A percentile compares a stretch with the other conserved stretches of the same genome.
phyloP scores from a whole-genome alignment of 441 rosid species.

The Brassica hybrid region DNA sequence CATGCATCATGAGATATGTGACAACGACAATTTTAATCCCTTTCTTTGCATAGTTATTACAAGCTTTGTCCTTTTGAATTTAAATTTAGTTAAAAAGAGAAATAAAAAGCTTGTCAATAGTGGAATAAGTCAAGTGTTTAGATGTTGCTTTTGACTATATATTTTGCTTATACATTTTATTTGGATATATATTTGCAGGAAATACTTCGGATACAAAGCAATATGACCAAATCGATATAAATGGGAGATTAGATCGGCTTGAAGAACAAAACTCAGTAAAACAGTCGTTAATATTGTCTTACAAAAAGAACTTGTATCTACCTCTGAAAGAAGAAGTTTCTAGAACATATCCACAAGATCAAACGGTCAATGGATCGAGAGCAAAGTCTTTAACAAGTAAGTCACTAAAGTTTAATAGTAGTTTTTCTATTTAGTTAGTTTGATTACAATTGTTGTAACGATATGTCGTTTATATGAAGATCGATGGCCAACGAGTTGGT shows the following conservation, averaged over 20 bases:
- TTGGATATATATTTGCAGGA: slow-evolving; percentile 48
- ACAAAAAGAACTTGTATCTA: slow-evolving; percentile 65
- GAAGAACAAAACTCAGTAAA: slow-evolving; percentile 73
- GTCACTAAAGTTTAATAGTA: not conserved
- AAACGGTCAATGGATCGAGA: slow-evolving; percentile 35
- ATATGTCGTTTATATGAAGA: slow-evolving; percentile 1
- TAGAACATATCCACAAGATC: slow-evolving; percentile 43
- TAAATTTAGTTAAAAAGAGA: slow-evolving; percentile 2
- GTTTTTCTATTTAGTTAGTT: not conserved
- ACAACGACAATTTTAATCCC: slow-evolving; percentile 41
- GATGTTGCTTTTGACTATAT: slow-evolving; percentile 19
- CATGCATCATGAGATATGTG: slow-evolving; percentile 52
- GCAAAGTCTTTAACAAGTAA: slow-evolving; percentile 50
- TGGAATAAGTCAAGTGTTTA: slow-evolving; percentile 16
- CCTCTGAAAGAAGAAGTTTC: slow-evolving; percentile 59
- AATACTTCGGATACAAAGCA: slow-evolving; percentile 61
- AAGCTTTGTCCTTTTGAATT: slow-evolving; percentile 17
- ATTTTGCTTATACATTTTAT: not conserved
- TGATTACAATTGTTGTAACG: slow-evolving; percentile 6
- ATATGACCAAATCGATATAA: slow-evolving; percentile 59
- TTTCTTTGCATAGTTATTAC: slow-evolving; percentile 33
- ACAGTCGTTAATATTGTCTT: slow-evolving; percentile 64
- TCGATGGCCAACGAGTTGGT: slow-evolving; percentile 81
- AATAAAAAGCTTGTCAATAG: slow-evolving; percentile 7
- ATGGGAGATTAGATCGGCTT: slow-evolving; percentile 53